Conservation (phyloP, 1,284 basidiomycete species). For the Ceratobasidium sp. region DNA sequence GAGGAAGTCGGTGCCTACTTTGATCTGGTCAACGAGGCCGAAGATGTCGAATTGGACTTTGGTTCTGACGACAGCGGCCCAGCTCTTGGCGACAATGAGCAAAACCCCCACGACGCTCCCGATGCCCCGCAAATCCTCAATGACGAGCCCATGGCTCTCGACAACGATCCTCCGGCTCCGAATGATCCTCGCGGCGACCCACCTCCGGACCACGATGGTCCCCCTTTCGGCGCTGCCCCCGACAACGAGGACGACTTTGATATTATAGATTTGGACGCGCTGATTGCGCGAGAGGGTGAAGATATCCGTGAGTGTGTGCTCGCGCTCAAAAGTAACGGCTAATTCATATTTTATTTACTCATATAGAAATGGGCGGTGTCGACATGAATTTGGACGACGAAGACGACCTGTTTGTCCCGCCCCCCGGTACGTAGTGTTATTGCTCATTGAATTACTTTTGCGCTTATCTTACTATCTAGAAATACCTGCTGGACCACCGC, state of each 20-base stretch:
- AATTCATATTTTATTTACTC: not conserved
- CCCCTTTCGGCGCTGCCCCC: not conserved
- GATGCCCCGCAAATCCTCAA: too few species aligned
- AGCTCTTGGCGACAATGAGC: not conserved
- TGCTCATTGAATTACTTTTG: not conserved
- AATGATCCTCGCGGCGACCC: not conserved
- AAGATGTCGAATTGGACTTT: not conserved
- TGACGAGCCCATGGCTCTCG: not conserved
- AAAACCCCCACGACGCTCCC: not conserved
- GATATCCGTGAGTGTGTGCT: not conserved
- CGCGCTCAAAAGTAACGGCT: not conserved
- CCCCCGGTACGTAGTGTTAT: not conserved
- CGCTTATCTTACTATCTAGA: not conserved
- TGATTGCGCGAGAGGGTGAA: not conserved
- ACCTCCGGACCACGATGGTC: not conserved
- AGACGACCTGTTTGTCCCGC: not conserved
- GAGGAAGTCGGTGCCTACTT: not conserved
- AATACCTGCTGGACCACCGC: not conserved
- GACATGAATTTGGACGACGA: not conserved
- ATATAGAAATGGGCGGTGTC: not conserved
- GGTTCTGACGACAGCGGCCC: not conserved
- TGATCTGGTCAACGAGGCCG: not conserved
- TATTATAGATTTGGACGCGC: not conserved
- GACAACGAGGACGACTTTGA: not conserved
- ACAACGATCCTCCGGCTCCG: not conserved